Evolutionary conservation across 2,329 filamentous ascomycete genomes (phyloP).

Genomic region (Phyllosticta citrichinensis): DNA sequence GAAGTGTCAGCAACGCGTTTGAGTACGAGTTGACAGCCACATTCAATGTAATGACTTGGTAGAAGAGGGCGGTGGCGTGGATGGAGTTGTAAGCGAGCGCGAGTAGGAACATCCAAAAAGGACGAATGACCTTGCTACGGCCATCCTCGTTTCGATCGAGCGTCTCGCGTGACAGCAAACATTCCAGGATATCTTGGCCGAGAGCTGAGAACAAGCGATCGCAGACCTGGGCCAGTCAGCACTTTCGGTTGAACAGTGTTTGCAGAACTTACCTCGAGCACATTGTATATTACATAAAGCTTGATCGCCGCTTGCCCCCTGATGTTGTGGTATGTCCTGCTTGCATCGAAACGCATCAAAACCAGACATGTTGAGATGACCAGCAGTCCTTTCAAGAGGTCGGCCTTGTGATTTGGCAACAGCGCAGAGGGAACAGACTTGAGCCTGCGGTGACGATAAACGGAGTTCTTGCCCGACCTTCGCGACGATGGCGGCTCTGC

Average conservation of each 20-base stretch:
- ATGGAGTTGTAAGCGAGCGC: conserved; percentile 79
- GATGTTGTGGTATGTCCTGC: conserved; percentile 96
- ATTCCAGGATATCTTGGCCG: conserved; percentile 93
- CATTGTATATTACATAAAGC: conserved; percentile 97
- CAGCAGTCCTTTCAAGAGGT: conserved; percentile 80
- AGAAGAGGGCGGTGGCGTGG: conserved; percentile 83
- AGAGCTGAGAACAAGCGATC: conserved; percentile 84
- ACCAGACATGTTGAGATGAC: conserved; percentile 78
- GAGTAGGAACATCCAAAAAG: conserved; percentile 83
- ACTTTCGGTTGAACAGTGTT: conserved; percentile 97
- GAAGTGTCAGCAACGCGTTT: conserved; percentile 81
- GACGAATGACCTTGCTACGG: conserved; percentile 79
- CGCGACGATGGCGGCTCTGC: conserved; percentile 20
- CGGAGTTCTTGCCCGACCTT: conserved; percentile 22
- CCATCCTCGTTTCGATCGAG: conserved; percentile 80
- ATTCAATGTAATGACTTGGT: conserved; percentile 94
- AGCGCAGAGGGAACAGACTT: conserved; percentile 80
- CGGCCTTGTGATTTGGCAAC: conserved; percentile 84
- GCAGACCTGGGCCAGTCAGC: conserved; percentile 89
- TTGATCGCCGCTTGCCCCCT: conserved; percentile 95
- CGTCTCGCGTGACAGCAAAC: conserved; percentile 86
- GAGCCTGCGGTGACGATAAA: conserved; percentile 56
- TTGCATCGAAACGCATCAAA: conserved; percentile 86
- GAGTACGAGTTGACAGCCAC: conserved; percentile 98
- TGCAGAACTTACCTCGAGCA: conserved; percentile 69